Evolutionary conservation across 345 rosid species (phyloP), one percentile per base, ranked within the genome.

Genomic region (Raphanus raphanistrum): DNA sequence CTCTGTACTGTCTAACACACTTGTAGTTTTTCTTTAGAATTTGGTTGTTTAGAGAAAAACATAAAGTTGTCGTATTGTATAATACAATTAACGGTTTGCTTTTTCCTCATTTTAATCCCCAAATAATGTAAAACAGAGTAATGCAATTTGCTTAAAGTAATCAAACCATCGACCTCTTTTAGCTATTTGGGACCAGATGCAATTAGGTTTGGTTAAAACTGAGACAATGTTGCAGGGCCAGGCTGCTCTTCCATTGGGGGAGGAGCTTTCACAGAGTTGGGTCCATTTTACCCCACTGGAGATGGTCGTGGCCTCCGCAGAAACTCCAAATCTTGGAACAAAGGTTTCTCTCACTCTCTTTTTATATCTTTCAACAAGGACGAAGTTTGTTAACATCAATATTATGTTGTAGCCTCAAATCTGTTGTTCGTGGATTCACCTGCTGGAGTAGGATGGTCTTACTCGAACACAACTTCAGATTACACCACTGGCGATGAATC

Each of bases 361-460:
- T 10, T 63, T 3, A 33, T 63, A 63, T 33, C 1, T 63, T 35
- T 17, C n/a, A 25, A 45, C 35, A 45, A 57, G 8, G 11, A 28
- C 1, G 15, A 25, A 54, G 1, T 43, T 62, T 36, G 6, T 41
- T 50, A 58, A 57, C 15, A 60, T 5, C 54, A 64, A 3, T 33
- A 21, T 29, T 52, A 12, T 77, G 69, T 48, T 77, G 68, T 78
- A 90, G 98, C 89, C 63, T 94, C 98, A 21, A 94, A 94, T 86
- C 85, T 94, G 28, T 87, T 92, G 15, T 94, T 92, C 84, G 90
- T 94, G 60, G 97, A 92, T 70, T 94, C 98, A 77, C 98, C 97
- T 67, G 97, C 90, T 71, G 97, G 97, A 81, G 98, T 92, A 66
- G 97, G 97, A 73, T 92, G 97, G 97, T 94, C 98, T 65, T 94